A percentile compares a stretch with the other conserved stretches of the same genome.
Evolutionary conservation across 2,329 filamentous ascomycete genomes (phyloP).

Genomic region (Aureobasidium namibiae): DNA sequence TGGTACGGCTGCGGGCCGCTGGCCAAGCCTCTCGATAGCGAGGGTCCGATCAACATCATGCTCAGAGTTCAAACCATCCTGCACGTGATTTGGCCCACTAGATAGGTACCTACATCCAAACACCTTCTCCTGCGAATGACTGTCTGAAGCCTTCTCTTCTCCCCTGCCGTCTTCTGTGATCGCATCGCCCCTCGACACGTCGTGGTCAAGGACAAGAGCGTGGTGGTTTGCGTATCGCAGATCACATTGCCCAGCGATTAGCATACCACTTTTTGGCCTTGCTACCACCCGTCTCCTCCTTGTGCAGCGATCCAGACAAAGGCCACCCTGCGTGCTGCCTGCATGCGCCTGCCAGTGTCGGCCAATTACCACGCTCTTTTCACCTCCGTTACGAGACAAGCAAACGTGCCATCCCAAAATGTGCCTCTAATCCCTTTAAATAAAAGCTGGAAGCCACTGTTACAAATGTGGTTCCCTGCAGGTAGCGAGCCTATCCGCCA

Average conservation of each 20-base stretch:
- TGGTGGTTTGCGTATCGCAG: background rate
- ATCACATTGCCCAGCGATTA: background rate
- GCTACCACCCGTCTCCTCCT: background rate
- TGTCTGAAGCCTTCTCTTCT: background rate
- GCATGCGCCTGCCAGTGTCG: background rate
- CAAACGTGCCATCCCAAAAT: background rate
- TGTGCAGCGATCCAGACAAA: constrained; percentile 1
- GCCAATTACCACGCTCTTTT: background rate
- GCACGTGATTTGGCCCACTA: background rate
- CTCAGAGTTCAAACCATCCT: too few species aligned
- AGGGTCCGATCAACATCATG: too few species aligned
- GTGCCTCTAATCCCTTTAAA: background rate
- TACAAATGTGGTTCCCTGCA: constrained; percentile 3
- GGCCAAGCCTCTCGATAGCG: background rate
- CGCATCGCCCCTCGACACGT: background rate
- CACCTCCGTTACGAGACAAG: background rate
- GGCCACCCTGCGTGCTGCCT: background rate
- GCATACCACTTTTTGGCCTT: background rate
- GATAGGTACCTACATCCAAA: background rate
- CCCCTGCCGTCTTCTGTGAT: background rate
- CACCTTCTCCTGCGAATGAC: background rate
- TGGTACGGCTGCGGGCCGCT: background rate
- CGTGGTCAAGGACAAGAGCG: too few species aligned
- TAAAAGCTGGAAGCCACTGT: background rate
- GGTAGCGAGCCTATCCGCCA: constrained; percentile 9